phyloP scores from a whole-genome alignment of 306 rosid species.

The Albizia julibrissin region DNA sequence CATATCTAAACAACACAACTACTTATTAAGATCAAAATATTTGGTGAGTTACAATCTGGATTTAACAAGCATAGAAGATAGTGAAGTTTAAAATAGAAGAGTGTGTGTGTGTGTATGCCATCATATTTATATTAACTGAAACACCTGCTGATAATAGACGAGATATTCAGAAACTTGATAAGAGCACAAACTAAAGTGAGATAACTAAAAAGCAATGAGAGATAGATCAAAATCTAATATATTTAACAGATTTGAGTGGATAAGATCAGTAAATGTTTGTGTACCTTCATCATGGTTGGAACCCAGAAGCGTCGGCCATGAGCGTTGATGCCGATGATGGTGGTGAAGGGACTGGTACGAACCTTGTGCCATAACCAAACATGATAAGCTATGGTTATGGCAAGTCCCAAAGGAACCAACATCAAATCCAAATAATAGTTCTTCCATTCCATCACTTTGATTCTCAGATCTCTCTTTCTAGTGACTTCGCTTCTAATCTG shows the following conservation, averaged over 20 bases:
- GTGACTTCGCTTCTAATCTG: not conserved
- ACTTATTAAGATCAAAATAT: not conserved
- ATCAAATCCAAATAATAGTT: conserved; percentile 76
- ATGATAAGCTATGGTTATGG: conserved; percentile 60
- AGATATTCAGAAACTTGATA: not conserved
- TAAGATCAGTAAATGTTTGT: not conserved
- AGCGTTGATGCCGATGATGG: conserved; percentile 70
- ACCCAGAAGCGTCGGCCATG: conserved; percentile 81
- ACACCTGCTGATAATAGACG: not conserved
- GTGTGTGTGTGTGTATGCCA: too few species aligned
- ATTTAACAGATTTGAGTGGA: not conserved
- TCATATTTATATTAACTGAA: not conserved
- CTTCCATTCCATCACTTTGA: conserved; percentile 68
- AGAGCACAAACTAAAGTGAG: not conserved
- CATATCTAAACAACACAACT: not conserved
- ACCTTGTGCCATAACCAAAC: conserved; percentile 84
- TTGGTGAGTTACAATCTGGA: not conserved
- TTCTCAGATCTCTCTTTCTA: not conserved
- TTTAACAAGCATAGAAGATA: not conserved
- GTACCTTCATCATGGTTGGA: conserved; percentile 81
- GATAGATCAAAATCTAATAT: not conserved
- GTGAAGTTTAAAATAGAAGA: not conserved
- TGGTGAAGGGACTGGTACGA: conserved; percentile 66
- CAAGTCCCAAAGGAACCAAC: conserved; percentile 71
- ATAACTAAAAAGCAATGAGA: not conserved